Conservation (phyloP, 2,329 filamentous ascomycete genomes). For the Rhinocladiella mackenziei region DNA sequence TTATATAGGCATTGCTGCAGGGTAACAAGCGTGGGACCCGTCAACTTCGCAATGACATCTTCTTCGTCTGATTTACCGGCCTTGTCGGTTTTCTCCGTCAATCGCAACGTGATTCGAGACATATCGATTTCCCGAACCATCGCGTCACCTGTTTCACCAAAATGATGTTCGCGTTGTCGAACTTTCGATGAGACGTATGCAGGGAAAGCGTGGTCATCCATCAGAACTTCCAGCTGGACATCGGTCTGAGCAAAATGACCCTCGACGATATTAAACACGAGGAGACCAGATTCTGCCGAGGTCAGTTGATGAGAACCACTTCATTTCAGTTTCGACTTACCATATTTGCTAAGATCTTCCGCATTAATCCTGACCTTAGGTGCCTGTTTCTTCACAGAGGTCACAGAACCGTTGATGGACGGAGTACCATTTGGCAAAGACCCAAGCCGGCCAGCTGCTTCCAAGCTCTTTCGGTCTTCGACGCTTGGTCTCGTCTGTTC, state of each 20-base stretch:
- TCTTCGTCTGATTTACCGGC: conserved; percentile 64
- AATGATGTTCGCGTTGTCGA: conserved; percentile 62
- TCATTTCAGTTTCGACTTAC: no score
- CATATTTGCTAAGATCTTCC: conserved; percentile 76
- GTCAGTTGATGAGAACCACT: conserved; percentile 33
- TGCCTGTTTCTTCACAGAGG: conserved; percentile 51
- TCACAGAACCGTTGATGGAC: conserved; percentile 45
- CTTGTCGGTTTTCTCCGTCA: conserved; percentile 74
- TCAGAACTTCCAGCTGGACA: conserved; percentile 77
- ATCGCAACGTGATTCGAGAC: conserved; percentile 81
- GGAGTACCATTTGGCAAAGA: conserved; percentile 12
- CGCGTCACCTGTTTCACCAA: conserved; percentile 90
- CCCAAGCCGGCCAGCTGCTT: conserved; percentile 13
- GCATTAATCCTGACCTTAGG: conserved; percentile 74
- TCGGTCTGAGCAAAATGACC: conserved; percentile 74
- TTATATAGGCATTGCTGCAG: conserved; percentile 90
- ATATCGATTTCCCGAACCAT: conserved; percentile 97
- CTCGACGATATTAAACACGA: conserved; percentile 93
- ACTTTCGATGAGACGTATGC: conserved; percentile 79
- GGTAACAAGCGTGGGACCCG: conserved; percentile 79
- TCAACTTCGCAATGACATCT: conserved; percentile 75
- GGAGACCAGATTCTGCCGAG: conserved; percentile 72
- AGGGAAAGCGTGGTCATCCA: conserved; percentile 92
- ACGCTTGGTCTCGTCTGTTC: conserved; percentile 19
- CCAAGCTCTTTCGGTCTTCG: conserved; percentile 22